Conservation (phyloP, 2,329 filamentous ascomycete species). For the Cladosporium cucumerinum region DNA sequence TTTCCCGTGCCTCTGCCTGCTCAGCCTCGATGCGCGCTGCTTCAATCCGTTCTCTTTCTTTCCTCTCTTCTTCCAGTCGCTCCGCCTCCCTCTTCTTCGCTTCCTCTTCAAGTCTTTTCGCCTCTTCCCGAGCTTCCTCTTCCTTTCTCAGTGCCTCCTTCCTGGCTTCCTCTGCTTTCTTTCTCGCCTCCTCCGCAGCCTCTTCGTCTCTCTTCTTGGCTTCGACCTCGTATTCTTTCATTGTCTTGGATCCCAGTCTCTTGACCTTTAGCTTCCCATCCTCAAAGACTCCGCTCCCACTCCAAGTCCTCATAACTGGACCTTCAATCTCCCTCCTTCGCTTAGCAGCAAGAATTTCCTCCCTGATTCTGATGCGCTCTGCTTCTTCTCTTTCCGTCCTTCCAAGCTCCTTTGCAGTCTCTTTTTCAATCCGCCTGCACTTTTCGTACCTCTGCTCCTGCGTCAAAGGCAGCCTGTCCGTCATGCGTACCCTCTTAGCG, state of each 20-base stretch:
- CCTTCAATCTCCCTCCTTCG: conserved; percentile 84
- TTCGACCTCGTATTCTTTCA: conserved; percentile 22
- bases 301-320: conserved; percentile 89
- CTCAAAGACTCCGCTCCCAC: conserved; percentile 79
- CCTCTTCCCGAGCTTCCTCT: conserved; percentile 6
- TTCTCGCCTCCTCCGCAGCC: conserved; percentile 7
- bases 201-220: conserved; percentile 14
- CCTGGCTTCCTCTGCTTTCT: conserved; percentile 14
- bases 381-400: conserved; percentile 93
- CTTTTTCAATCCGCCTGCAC: conserved; percentile 65
- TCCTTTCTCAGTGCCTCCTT: conserved; percentile 6
- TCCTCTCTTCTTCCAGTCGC: conserved; percentile 22
- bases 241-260: conserved; percentile 31
- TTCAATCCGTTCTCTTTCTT: conserved; percentile 22
- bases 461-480: conserved; percentile 78
- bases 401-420: conserved; percentile 79
- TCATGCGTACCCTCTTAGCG: conserved; percentile 59
- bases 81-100: conserved; percentile 23
- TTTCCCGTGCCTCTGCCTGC: conserved; percentile 9
- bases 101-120: conserved; percentile 6
- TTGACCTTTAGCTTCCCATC: conserved; percentile 67
- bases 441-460: conserved; percentile 66
- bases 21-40: conserved; percentile 16
- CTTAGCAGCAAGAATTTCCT: conserved; percentile 78
- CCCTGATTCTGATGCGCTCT: conserved; percentile 77